phyloP scores from a whole-genome alignment of 306 rosid species.

The Castanea crenata region DNA sequence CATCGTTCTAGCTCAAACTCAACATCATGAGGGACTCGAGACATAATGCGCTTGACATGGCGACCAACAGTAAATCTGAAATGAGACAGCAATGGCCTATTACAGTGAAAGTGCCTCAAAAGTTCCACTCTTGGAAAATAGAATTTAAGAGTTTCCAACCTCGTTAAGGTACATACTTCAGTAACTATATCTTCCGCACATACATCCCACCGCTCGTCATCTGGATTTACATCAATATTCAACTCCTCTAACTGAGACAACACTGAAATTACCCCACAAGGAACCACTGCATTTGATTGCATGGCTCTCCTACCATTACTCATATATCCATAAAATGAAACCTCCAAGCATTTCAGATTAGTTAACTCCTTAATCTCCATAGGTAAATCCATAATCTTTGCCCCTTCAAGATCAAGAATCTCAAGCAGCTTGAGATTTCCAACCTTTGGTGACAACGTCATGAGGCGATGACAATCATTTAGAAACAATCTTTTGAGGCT shows the following conservation, averaged over 20 bases:
- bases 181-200: not conserved
- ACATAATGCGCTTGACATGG: not conserved
- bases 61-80: not conserved
- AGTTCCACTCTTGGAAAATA: not conserved
- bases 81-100: not conserved
- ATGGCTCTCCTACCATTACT: not conserved
- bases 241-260: not conserved
- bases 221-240: constrained; percentile 13
- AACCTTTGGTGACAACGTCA: not conserved
- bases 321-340: not conserved
- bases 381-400: not conserved
- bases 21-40: not conserved
- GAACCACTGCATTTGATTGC: not conserved
- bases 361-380: not conserved
- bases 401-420: constrained; percentile 1
- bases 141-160: not conserved
- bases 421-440: not conserved
- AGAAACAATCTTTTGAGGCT: not conserved
- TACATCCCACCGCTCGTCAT: not conserved
- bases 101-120: too few relatives aligned
- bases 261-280: not conserved
- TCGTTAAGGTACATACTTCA: not conserved
- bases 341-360: not conserved
- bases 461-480: not conserved
- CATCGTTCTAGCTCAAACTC: not conserved